Percentiles rank a stretch among this genome's conserved stretches.
phyloP scores from a whole-genome alignment of 176 grass and related monocot species.

The Elaeis guineensis region DNA sequence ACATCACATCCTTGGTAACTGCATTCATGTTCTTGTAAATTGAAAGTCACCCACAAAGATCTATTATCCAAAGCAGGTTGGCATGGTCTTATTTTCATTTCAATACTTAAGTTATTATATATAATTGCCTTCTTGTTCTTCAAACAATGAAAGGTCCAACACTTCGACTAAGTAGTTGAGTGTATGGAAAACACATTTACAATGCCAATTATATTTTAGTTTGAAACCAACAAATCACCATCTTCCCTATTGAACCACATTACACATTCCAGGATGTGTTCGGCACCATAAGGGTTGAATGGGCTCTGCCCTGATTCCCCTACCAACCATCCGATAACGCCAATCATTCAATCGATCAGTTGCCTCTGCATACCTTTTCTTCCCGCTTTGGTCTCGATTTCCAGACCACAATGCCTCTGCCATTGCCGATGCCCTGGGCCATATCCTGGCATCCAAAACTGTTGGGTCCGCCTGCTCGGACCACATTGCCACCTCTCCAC shows the following conservation, averaged over 20 bases:
- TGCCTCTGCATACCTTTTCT: constrained; percentile 75
- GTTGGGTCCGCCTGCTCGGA: constrained; percentile 72
- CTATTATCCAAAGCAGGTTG: too few relatives aligned
- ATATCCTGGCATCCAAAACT: constrained; percentile 63
- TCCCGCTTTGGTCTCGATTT: constrained; percentile 53
- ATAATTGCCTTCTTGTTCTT: too few relatives aligned
- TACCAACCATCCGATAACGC: constrained; percentile 62
- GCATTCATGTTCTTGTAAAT: too few relatives aligned
- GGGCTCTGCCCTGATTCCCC: constrained; percentile 77
- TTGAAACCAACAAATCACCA: too few relatives aligned
- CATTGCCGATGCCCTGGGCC: constrained; percentile 67
- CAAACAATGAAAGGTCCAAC: too few relatives aligned
- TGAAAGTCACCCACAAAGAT: too few relatives aligned
- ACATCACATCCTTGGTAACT: too few relatives aligned
- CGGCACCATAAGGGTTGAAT: constrained; percentile 82
- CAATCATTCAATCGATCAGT: constrained; percentile 64
- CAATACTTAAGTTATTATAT: too few relatives aligned
- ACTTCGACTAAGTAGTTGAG: too few relatives aligned
- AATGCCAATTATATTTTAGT: too few relatives aligned
- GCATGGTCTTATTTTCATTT: too few relatives aligned
- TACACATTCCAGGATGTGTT: constrained; percentile 65
- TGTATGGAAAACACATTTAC: too few relatives aligned
- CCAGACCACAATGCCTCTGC: constrained; percentile 83
- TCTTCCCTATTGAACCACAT: constrained; percentile 36
- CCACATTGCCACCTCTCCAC: constrained; percentile 91